These are phyloP conservation scores for Starmerella bombi DNA, from an alignment of 805 yeast genomes.

Conservation along the genomic window DNA sequence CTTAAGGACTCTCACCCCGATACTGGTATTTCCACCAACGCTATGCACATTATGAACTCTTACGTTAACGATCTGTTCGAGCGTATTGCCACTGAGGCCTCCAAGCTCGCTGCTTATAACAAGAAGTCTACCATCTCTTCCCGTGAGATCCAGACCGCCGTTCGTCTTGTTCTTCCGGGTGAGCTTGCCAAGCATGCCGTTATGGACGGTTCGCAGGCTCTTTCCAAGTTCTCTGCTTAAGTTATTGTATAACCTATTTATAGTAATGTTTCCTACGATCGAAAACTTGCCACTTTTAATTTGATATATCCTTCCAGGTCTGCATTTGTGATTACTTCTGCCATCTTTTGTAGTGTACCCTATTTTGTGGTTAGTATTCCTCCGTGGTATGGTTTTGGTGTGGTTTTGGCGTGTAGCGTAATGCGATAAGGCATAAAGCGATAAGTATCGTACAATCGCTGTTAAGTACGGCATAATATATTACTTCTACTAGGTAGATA, in stretches of 20 bases:
- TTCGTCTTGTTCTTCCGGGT: slow-evolving; percentile 95
- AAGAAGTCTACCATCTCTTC: slow-evolving; percentile 96
- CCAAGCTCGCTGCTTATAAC: slow-evolving; percentile 97
- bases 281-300: not conserved
- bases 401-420: no score
- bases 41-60: slow-evolving; percentile 97
- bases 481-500: no score
- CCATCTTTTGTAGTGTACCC: no score
- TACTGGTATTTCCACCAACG: slow-evolving; percentile 97
- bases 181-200: slow-evolving; percentile 98
- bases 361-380: no score
- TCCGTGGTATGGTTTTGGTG: no score
- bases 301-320: no score
- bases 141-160: slow-evolving; percentile 97
- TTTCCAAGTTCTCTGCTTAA: slow-evolving; percentile 79
- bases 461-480: no score
- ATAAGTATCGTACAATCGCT: no score
- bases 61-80: slow-evolving; percentile 96
- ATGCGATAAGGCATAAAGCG: no score
- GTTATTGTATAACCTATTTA: slow-evolving; percentile 18
- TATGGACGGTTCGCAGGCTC: slow-evolving; percentile 97
- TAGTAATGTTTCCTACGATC: slow-evolving; percentile 4
- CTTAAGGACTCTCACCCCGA: slow-evolving; percentile 98
- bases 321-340: no score
- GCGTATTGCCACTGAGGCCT: slow-evolving; percentile 96